These are phyloP conservation scores for Akanthomyces dipterigenus DNA, from an alignment of 2,329 filamentous ascomycete genomes.

Conservation along the genomic window DNA sequence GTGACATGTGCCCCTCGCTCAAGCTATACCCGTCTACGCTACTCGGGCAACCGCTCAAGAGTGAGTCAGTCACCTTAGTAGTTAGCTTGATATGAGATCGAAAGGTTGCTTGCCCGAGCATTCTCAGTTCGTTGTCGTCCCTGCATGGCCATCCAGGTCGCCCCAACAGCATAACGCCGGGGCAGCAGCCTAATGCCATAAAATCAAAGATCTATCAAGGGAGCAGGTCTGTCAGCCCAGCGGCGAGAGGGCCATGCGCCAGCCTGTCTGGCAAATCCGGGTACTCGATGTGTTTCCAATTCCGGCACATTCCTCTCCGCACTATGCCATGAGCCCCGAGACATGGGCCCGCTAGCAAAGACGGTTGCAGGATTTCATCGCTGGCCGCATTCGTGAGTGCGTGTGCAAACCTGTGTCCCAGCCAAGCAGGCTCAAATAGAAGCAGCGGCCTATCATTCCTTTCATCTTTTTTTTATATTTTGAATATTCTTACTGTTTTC, in stretches of 20 bases:
- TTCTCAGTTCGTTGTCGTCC: no score
- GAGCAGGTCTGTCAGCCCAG: background rate
- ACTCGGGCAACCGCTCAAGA: background rate
- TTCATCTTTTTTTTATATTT: no score
- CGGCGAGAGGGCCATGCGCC: background rate
- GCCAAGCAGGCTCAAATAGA: no score
- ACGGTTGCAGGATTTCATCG: background rate
- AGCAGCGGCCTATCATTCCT: no score
- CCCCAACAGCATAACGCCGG: background rate
- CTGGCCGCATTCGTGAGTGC: background rate
- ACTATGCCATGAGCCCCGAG: background rate
- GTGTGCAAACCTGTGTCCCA: background rate
- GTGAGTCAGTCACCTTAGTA: background rate
- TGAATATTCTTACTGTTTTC: no score
- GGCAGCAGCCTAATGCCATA: background rate
- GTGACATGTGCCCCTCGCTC: background rate
- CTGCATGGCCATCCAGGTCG: background rate
- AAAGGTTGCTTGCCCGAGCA: no score
- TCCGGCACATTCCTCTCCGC: slow-evolving; percentile 1
- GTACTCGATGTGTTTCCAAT: slow-evolving; percentile 1
- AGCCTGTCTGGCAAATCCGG: background rate
- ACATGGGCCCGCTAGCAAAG: background rate
- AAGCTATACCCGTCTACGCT: background rate
- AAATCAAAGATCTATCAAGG: background rate
- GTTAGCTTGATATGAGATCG: no score